Percentiles rank a stretch among this genome's conserved stretches.
These are phyloP conservation scores for Pleodorina starrii DNA, from an alignment of 139 green algal species.

Conservation along the genomic window DNA sequence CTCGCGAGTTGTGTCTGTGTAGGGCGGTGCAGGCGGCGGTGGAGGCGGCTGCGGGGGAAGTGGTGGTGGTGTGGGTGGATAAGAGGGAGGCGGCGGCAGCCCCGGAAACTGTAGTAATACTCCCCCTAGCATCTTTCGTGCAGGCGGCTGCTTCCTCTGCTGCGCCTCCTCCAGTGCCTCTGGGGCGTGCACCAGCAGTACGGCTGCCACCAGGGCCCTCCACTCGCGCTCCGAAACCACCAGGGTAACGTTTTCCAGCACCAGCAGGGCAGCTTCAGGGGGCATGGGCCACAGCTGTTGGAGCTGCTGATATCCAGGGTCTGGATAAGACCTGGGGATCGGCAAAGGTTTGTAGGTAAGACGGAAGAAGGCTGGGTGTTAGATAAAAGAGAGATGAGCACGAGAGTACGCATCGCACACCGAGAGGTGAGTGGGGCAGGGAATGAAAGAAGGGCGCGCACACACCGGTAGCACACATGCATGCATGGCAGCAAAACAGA, in stretches of 20 bases:
- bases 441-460: no score
- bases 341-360: no score
- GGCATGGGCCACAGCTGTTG: neutral
- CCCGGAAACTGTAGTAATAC: no score
- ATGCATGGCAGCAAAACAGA: no score
- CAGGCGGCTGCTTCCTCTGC: neutral
- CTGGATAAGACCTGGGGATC: neutral
- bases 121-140: no score
- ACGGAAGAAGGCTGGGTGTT: no score
- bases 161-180: neutral
- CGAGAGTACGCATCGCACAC: no score
- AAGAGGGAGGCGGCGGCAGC: neutral
- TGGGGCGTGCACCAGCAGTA: neutral
- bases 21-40: neutral
- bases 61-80: neutral
- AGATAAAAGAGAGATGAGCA: no score
- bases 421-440: no score
- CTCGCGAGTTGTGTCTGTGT: neutral
- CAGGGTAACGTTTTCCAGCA: constrained; percentile 23
- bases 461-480: no score
- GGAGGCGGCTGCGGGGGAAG: neutral
- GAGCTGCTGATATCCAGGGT: neutral
- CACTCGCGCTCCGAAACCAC: neutral
- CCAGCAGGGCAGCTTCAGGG: neutral
- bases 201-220: neutral